Evolutionary conservation across 768 basidiomycete species (phyloP).

Genomic region (Daedaleopsis sinensis): DNA sequence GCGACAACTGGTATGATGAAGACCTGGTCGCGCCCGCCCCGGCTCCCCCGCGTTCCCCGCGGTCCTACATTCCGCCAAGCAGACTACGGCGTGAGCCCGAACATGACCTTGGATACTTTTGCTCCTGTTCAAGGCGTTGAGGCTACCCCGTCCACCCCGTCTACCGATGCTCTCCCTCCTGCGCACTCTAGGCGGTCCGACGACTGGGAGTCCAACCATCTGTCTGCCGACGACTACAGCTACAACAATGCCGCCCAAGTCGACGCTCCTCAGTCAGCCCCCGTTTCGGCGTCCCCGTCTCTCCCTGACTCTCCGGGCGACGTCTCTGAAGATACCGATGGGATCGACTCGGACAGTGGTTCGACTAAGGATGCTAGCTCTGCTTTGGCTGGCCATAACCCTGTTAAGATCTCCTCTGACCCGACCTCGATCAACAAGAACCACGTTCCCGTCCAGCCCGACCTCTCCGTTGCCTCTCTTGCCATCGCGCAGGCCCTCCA

Average conservation of each 20-base stretch:
- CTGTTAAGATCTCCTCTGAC: neutral
- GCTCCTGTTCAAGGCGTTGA: constrained; percentile 5
- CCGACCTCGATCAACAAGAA: neutral
- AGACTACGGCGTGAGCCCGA: constrained; percentile 18
- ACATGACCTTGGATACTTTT: constrained; percentile 4
- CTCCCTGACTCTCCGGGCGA: neutral
- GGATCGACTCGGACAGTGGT: neutral
- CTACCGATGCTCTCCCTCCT: neutral
- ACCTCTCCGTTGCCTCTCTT: neutral
- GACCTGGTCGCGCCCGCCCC: neutral
- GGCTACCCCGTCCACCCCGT: constrained; percentile 7
- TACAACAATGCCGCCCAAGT: neutral
- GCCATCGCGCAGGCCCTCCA: neutral
- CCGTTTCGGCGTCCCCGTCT: neutral
- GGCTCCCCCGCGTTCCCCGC: neutral
- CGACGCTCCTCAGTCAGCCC: neutral
- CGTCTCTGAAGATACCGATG: neutral
- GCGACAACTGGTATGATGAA: neutral
- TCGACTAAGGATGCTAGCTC: neutral
- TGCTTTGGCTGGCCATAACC: neutral
- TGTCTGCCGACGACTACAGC: constrained; percentile 9
- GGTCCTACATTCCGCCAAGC: constrained; percentile 16
- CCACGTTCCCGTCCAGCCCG: neutral
- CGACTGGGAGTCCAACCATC: neutral
- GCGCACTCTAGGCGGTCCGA: neutral